Evolutionary conservation across 495 filamentous ascomycete species (phyloP).

Genomic region (Xylaria sp.): DNA sequence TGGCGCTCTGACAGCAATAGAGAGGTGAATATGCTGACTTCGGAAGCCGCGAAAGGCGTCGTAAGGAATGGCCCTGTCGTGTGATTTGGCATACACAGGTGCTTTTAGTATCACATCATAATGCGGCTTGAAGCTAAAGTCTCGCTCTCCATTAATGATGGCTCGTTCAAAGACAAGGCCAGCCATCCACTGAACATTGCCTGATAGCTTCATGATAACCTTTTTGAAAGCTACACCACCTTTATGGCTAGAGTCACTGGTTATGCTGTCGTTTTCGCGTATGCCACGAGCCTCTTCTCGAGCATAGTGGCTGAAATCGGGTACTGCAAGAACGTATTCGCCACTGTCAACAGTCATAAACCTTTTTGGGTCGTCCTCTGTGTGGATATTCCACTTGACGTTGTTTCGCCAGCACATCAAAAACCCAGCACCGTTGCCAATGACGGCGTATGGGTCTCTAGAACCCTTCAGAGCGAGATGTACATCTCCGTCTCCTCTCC

Average conservation of each 20-base stretch:
- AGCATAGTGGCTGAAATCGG: slow-evolving; percentile 89
- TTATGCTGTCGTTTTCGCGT: slow-evolving; percentile 67
- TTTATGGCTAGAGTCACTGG: slow-evolving; percentile 70
- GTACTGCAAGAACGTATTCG: slow-evolving; percentile 91
- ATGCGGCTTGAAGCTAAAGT: slow-evolving; percentile 88
- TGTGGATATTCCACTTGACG: slow-evolving; percentile 82
- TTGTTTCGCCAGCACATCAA: slow-evolving; percentile 97
- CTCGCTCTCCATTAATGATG: slow-evolving; percentile 65
- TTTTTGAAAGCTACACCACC: slow-evolving; percentile 89
- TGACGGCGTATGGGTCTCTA: slow-evolving; percentile 92
- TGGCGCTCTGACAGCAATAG: slow-evolving; percentile 85
- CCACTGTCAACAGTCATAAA: slow-evolving; percentile 97
- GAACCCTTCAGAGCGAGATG: slow-evolving; percentile 93
- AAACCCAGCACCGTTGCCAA: slow-evolving; percentile 90
- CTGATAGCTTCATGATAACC: slow-evolving; percentile 97
- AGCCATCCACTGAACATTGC: slow-evolving; percentile 87
- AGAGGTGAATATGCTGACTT: slow-evolving; percentile 94
- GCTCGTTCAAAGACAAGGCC: slow-evolving; percentile 93
- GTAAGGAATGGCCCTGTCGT: slow-evolving; percentile 64
- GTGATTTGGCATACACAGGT: slow-evolving; percentile 70
- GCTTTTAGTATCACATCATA: slow-evolving; percentile 88
- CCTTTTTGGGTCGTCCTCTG: slow-evolving; percentile 81
- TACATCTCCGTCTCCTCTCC: slow-evolving; percentile 95
- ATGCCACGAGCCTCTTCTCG: slow-evolving; percentile 65
- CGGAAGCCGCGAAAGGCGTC: slow-evolving; percentile 94